Evolutionary conservation across 805 yeast genomes (phyloP).

Genomic region (Allodekkera sacchari): DNA sequence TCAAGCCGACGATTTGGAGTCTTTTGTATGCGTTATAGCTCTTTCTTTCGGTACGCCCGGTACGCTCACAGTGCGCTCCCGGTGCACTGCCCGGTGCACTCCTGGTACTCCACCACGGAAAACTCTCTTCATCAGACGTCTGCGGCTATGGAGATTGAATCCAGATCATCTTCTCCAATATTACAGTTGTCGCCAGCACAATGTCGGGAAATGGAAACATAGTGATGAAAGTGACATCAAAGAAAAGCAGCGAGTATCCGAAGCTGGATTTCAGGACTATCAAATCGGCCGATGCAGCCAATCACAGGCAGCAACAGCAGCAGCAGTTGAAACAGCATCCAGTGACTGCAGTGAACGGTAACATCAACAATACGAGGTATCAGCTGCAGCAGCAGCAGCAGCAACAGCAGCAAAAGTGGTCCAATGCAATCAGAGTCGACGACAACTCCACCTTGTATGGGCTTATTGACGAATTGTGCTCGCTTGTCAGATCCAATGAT

Average conservation of each 20-base stretch:
- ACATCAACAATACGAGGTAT: background rate
- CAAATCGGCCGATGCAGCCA: background rate
- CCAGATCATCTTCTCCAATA: too few relatives aligned
- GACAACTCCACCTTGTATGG: conserved; percentile 8
- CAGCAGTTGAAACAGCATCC: background rate
- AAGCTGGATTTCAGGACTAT: conserved; percentile 2
- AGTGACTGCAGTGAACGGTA: background rate
- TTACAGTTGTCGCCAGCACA: too few relatives aligned
- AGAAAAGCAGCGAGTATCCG: conserved; percentile 1
- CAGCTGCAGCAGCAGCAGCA: conserved; percentile 4
- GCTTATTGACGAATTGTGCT: conserved; percentile 16
- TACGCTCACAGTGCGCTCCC: too few relatives aligned
- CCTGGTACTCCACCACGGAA: too few relatives aligned
- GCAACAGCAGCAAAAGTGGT: conserved; percentile 3
- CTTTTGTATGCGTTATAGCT: too few relatives aligned
- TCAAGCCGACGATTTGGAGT: too few relatives aligned
- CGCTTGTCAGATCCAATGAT: conserved; percentile 13
- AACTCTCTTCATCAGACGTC: too few relatives aligned
- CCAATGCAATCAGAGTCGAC: conserved; percentile 2
- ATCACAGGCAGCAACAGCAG: background rate
- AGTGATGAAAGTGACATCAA: conserved; percentile 1
- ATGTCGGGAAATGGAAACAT: too few relatives aligned
- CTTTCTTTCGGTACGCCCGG: too few relatives aligned
- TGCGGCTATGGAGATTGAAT: too few relatives aligned
- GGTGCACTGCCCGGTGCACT: too few relatives aligned